Percentiles rank a stretch among this genome's conserved stretches.
These are phyloP conservation scores for Leucosporidium yakuticum DNA, from an alignment of 768 basidiomycete genomes.

Conservation along the genomic window DNA sequence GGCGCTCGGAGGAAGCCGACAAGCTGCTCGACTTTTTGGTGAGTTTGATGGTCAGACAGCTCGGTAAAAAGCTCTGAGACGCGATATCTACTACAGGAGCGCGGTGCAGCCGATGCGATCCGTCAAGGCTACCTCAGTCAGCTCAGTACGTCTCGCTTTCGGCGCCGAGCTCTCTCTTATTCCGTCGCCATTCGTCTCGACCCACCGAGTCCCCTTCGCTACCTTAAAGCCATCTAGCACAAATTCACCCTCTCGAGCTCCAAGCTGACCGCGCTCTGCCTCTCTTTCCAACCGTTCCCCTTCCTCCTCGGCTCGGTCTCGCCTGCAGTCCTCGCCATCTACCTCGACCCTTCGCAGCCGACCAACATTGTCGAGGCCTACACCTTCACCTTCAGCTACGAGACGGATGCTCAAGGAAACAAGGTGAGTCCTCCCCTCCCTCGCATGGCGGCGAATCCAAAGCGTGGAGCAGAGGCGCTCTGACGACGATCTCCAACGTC, in stretches of 20 bases:
- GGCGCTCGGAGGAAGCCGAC: constrained; percentile 76
- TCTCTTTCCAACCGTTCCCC: neutral
- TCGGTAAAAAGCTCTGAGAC: neutral
- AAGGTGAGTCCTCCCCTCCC: constrained; percentile 3
- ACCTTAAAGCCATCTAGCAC: too few relatives aligned
- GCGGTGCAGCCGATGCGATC: constrained; percentile 78
- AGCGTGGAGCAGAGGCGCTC: neutral
- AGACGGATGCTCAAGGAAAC: constrained; percentile 25
- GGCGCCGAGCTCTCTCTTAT: too few relatives aligned
- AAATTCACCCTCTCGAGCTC: too few relatives aligned
- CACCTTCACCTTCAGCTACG: constrained; percentile 36
- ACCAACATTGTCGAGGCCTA: constrained; percentile 56
- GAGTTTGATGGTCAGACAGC: constrained; percentile 36
- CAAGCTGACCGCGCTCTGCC: constrained; percentile 9
- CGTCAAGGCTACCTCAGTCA: constrained; percentile 73
- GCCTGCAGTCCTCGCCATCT: constrained; percentile 25
- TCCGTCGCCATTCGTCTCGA: too few relatives aligned
- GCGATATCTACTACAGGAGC: constrained; percentile 64
- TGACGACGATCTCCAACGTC: neutral
- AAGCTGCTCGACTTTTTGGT: constrained; percentile 74
- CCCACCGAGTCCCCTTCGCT: too few relatives aligned
- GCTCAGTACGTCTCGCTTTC: constrained; percentile 54
- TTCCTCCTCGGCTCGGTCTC: neutral
- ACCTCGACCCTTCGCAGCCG: constrained; percentile 66
- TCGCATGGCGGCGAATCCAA: neutral